Evolutionary conservation across 2,329 filamentous ascomycete species (phyloP).

Genomic region (Alternaria incomplexa): DNA sequence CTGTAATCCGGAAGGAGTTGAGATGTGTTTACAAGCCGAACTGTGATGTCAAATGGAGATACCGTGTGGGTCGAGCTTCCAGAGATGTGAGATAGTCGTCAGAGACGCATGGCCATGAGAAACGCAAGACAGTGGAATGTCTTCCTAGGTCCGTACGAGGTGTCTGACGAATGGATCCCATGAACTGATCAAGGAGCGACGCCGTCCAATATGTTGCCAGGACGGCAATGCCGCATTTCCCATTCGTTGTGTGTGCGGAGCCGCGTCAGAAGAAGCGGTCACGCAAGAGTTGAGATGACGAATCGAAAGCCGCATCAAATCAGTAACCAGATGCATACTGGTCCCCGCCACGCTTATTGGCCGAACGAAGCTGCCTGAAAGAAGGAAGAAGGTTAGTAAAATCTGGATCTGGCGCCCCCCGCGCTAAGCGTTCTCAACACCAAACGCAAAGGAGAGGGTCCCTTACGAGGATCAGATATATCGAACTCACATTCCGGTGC

Average conservation of each 20-base stretch:
- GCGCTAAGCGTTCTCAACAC: constrained; percentile 78
- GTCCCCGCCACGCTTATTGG: constrained; percentile 58
- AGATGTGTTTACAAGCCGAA: constrained; percentile 27
- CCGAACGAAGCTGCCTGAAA: constrained; percentile 59
- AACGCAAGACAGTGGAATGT: constrained; percentile 30
- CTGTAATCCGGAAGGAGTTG: constrained; percentile 21
- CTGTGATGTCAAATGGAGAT: constrained; percentile 33
- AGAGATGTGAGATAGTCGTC: constrained; percentile 35
- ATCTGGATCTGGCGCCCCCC: constrained; percentile 61
- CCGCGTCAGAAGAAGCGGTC: constrained; percentile 36
- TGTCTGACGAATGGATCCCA: constrained; percentile 45
- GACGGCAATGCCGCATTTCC: constrained; percentile 55
- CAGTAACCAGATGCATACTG: constrained; percentile 58
- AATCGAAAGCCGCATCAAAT: constrained; percentile 51
- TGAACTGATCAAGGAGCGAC: constrained; percentile 46
- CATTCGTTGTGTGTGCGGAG: constrained; percentile 47
- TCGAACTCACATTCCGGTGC: constrained; percentile 96
- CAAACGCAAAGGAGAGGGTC: constrained; percentile 84
- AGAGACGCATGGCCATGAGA: constrained; percentile 34
- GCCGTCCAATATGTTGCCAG: constrained; percentile 47
- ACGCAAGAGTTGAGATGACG: constrained; percentile 50
- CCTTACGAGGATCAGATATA: constrained; percentile 83
- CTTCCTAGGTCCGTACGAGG: constrained; percentile 41
- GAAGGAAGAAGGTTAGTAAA: constrained; percentile 53
- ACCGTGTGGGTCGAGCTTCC: constrained; percentile 38